Percentiles rank a stretch among this genome's conserved stretches.
phyloP scores from a whole-genome alignment of 2,329 filamentous ascomycete genomes.

The Pseudonectria buxi region DNA sequence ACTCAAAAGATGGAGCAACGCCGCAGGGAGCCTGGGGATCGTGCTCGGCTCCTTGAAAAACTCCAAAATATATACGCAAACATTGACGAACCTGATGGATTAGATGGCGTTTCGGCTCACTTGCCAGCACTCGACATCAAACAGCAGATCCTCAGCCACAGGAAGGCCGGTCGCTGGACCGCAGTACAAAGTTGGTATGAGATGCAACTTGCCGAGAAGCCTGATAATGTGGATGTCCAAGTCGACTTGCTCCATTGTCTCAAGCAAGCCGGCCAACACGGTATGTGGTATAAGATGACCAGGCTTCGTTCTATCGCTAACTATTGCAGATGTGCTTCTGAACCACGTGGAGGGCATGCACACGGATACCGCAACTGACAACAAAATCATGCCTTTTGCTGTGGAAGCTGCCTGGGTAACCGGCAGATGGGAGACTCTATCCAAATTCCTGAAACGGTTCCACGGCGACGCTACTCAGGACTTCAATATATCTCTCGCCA shows the following conservation, averaged over 20 bases:
- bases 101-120: slow-evolving; percentile 88
- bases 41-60: slow-evolving; percentile 64
- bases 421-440: slow-evolving; percentile 69
- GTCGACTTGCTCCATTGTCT: slow-evolving; percentile 80
- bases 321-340: slow-evolving; percentile 63
- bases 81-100: slow-evolving; percentile 94
- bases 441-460: slow-evolving; percentile 55
- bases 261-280: slow-evolving; percentile 91
- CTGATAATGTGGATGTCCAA: slow-evolving; percentile 70
- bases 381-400: slow-evolving; percentile 71
- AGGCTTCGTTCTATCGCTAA: slow-evolving; percentile 10
- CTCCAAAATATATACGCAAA: slow-evolving; percentile 93
- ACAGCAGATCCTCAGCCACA: slow-evolving; percentile 87
- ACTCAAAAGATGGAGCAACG: slow-evolving; percentile 48
- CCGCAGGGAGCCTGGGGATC: slow-evolving; percentile 42
- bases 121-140: slow-evolving; percentile 83
- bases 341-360: slow-evolving; percentile 79
- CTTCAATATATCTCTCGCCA: slow-evolving; percentile 77
- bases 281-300: slow-evolving; percentile 46
- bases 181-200: slow-evolving; percentile 98
- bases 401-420: slow-evolving; percentile 91
- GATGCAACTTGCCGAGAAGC: slow-evolving; percentile 73
- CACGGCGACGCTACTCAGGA: slow-evolving; percentile 46
- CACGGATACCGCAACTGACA: slow-evolving; percentile 42
- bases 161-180: slow-evolving; percentile 88